Evolutionary conservation across 371 early-diverging fungal species (phyloP), one percentile per base, ranked within the genome.

Genomic region (Mortierella sp.): DNA sequence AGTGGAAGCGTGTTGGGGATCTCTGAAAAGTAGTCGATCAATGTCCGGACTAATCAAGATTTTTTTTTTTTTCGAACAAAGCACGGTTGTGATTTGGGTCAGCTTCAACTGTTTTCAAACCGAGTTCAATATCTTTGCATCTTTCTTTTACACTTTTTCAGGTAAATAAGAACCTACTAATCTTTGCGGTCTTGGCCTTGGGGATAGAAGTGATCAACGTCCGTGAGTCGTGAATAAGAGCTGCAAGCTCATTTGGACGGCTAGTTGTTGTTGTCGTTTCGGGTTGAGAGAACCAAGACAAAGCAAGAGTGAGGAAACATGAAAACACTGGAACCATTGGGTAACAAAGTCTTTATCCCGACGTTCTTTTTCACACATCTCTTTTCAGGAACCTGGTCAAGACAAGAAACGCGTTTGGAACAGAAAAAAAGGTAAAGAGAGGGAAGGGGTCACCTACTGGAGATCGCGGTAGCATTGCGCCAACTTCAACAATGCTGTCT

Each of bases 131-230:
- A 45, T 12, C 5, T 18, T 16, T 30, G 6, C 4, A 26, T 14
- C 15, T 60, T 45, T 2, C 18, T n/a, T 47, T 47, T 4, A 25
- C n/a, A n/a, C n/a, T n/a, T n/a, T n/a, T n/a, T n/a, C 21, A 60
- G 52, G 5, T 9, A 37, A 37, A 56, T 12, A 48, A 48, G 43
- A 29, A 82, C 82, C 64, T 88, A 93, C 96, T 91, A 64, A 98
- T 88, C 87, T 96, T 98, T 25, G 99, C 95, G 3, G 97, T 94
- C 87, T 98, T 98, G 52, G 99, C 99, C 82, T 96, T 96, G 28
- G 98, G 92, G 60, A 97, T 93, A 21, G 92, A 83, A 28, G 89
- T 83, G 77, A 98, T 92, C 80, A 94, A 88, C 4, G 87, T 77
- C 62, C 91, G 92, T 23, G 96, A 94, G 21, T 90, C 88, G 61